Evolutionary conservation across 768 basidiomycete genomes (phyloP).

Genomic region (Naganishia onofrii): DNA sequence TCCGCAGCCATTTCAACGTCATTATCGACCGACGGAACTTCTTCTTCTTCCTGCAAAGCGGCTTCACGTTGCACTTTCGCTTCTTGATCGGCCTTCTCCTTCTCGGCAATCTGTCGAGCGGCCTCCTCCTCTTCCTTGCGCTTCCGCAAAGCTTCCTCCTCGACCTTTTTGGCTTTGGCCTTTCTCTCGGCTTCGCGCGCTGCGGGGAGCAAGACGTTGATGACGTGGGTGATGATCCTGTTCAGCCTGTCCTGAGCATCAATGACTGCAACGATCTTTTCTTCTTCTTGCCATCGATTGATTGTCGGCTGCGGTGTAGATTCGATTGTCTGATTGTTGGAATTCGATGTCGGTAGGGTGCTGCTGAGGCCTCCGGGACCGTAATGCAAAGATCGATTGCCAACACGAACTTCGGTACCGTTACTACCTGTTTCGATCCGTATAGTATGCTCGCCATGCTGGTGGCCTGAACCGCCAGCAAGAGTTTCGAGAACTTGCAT

Average conservation of each 20-base stretch:
- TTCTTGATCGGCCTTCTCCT: conserved; percentile 31
- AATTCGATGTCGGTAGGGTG: not conserved
- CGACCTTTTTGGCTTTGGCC: conserved; percentile 51
- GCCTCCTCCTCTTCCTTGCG: conserved; percentile 29
- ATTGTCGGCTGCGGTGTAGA: conserved; percentile 76
- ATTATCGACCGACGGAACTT: conserved; percentile 2
- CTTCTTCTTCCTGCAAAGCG: conserved; percentile 10
- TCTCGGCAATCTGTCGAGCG: conserved; percentile 27
- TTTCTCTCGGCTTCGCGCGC: conserved; percentile 56
- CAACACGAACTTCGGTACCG: conserved; percentile 16
- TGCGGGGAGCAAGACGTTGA: conserved; percentile 72
- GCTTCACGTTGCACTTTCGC: conserved; percentile 4
- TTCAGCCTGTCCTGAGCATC: conserved; percentile 66
- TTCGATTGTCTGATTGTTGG: conserved; percentile 24
- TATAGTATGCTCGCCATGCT: conserved; percentile 62
- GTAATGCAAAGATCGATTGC: conserved; percentile 10
- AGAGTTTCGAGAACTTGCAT: conserved; percentile 22
- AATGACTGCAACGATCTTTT: conserved; percentile 73
- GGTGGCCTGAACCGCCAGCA: conserved; percentile 7
- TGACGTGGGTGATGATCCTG: conserved; percentile 69
- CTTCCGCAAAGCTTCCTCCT: conserved; percentile 54
- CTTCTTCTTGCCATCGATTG: conserved; percentile 87
- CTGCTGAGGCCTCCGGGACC: conserved; percentile 11
- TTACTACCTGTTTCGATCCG: conserved; percentile 59
- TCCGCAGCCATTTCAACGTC: conserved; percentile 31